A percentile compares a stretch with the other conserved stretches of the same genome.
Evolutionary conservation across 805 yeast genomes (phyloP).

Genomic region (Candida schatavii): DNA sequence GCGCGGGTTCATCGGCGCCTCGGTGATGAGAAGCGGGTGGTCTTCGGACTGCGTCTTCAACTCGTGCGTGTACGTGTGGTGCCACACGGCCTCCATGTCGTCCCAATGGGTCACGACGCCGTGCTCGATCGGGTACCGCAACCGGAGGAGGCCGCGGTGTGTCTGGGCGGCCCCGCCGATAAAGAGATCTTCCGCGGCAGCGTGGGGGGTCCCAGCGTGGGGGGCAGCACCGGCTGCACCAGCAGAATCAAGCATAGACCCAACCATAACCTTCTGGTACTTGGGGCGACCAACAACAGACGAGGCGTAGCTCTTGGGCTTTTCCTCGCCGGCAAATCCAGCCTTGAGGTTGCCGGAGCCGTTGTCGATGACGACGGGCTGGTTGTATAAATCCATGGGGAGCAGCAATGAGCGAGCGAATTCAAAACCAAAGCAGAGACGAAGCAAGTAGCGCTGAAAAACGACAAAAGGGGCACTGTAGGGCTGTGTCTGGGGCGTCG

Average conservation of each 20-base stretch:
- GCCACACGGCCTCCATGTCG: conserved; percentile 84
- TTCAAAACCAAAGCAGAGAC: no score
- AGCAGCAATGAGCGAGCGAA: no score
- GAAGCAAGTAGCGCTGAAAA: no score
- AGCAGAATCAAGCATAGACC: conserved; percentile 19
- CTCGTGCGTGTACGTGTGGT: conserved; percentile 56
- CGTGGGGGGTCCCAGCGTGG: neutral
- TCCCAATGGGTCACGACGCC: conserved; percentile 83
- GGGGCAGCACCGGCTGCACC: neutral
- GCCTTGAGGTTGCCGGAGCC: conserved; percentile 86
- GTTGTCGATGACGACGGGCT: conserved; percentile 46
- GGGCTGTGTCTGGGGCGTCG: no score
- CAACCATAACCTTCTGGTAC: conserved; percentile 78
- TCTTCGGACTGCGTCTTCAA: conserved; percentile 64
- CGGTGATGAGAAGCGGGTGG: conserved; percentile 85
- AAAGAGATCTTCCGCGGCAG: conserved; percentile 48
- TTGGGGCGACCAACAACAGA: conserved; percentile 78
- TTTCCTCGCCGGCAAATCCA: conserved; percentile 91
- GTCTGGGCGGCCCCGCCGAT: conserved; percentile 76
- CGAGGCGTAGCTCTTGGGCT: conserved; percentile 64
- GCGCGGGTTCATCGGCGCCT: conserved; percentile 79
- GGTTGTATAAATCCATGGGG: conserved; percentile 35
- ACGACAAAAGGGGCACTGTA: no score
- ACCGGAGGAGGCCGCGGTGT: conserved; percentile 69
- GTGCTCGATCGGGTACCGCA: conserved; percentile 72